Evolutionary conservation across 2,329 filamentous ascomycete genomes (phyloP), one percentile per base, ranked within the genome.

Genomic region (Pseudocercospora vitis): DNA sequence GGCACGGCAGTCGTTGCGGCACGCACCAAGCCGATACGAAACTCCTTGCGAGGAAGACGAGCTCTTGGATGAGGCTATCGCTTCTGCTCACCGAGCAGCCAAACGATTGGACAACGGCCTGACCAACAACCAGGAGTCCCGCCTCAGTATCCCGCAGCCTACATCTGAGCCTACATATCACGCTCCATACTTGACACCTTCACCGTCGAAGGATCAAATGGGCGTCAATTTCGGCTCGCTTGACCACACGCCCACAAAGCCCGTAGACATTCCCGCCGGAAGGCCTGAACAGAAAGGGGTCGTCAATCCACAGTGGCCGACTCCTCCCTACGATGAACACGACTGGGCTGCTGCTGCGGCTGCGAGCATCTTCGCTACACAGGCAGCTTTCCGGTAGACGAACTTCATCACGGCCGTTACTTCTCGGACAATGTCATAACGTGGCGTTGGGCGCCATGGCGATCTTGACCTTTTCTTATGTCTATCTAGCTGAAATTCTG

Each of bases 1-100:
- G 57, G 94, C 91, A 11, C 81, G 92, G 54, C 82, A 90, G 56
- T 87, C 89, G 9, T 81, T 95, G 42, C 80, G 82, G 56, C 77
- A 79, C 69, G 85, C 89, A 11, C 87, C 88, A 3, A 84, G 88
- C 64, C 86, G 89, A 58, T 96, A 97, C 68, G 94, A 99, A 68
- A 91, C 91, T 0, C 90, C 94, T 1, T 91, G 95, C 65, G 94
- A 99, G 72, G 92, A 97, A 68, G 94, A 99, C 55, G 94, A 99
- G 73, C 80, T 99, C 7, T 79, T 97, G 7, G 91, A 96, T 63
- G 94, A 99, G 72, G 91, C 85, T 16, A 78, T 96, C 35, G 81
- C 85, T 45, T 89, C 88, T 4, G 88, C 91, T 0, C 86, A 86
- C 64, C 83, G 82, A 57, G 89, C 85, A 6, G 87, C 88, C 66